Conservation (phyloP, 2,329 filamentous ascomycete species). For the Colletotrichum sp. region DNA sequence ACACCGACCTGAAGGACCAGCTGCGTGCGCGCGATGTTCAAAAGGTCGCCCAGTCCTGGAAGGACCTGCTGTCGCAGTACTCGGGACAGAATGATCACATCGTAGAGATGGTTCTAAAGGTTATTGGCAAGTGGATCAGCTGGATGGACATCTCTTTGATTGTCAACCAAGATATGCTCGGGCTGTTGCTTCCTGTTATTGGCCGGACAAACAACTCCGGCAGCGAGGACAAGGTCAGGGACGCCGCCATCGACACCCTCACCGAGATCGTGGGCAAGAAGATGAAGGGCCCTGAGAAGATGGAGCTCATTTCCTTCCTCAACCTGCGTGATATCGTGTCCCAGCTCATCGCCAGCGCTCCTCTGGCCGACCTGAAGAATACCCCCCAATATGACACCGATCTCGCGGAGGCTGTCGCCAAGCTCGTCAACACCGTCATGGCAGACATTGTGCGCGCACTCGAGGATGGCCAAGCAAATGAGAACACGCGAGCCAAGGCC, state of each 20-base stretch:
- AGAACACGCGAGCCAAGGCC: constrained; percentile 72
- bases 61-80: constrained; percentile 85
- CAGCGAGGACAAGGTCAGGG: constrained; percentile 78
- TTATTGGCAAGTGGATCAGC: constrained; percentile 97
- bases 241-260: constrained; percentile 92
- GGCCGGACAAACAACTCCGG: constrained; percentile 70
- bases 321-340: constrained; percentile 85
- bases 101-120: constrained; percentile 85
- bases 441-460: constrained; percentile 87
- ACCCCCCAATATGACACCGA: constrained; percentile 93
- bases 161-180: constrained; percentile 87
- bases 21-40: constrained; percentile 85
- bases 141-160: constrained; percentile 98
- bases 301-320: constrained; percentile 89
- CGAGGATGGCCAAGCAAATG: constrained; percentile 67
- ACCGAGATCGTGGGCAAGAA: constrained; percentile 98
- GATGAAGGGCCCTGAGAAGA: constrained; percentile 93
- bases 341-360: constrained; percentile 83
- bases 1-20: constrained; percentile 89
- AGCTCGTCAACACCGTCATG: constrained; percentile 89
- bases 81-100: constrained; percentile 71
- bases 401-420: constrained; percentile 91
- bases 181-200: constrained; percentile 83
- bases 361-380: constrained; percentile 77
- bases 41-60: constrained; percentile 89